Evolutionary conservation across 73 alveolate species (phyloP).

Genomic region (Strombidium stylifer): DNA sequence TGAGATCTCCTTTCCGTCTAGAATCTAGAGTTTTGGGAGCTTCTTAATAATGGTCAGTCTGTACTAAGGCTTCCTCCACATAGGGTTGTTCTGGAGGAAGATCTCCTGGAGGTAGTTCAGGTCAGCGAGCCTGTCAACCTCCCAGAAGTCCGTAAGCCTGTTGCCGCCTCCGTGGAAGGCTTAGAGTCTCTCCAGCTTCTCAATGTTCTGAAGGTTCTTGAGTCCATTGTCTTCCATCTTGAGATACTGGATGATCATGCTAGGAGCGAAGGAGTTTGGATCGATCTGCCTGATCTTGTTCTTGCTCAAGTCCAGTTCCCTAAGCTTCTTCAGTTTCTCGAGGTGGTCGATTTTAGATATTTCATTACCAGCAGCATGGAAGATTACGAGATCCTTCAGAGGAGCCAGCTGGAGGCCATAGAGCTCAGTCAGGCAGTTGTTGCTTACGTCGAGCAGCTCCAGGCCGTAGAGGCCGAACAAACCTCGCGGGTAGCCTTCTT

Average conservation of each 20-base stretch:
- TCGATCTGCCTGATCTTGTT: constrained; percentile 72
- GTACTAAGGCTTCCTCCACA: constrained; percentile 74
- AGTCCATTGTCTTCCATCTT: constrained; percentile 77
- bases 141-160: constrained; percentile 79
- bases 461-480: constrained; percentile 61
- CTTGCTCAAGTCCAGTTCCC: constrained; percentile 74
- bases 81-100: constrained; percentile 63
- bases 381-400: constrained; percentile 66
- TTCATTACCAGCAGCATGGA: constrained; percentile 74
- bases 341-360: constrained; percentile 66
- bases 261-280: constrained; percentile 49
- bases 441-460: constrained; percentile 69
- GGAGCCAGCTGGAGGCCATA: constrained; percentile 71
- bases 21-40: constrained; percentile 56
- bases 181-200: constrained; percentile 63
- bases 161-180: constrained; percentile 57
- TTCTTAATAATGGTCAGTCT: constrained; percentile 63
- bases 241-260: constrained; percentile 49
- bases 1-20: constrained; percentile 64
- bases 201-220: constrained; percentile 57
- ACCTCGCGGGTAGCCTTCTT: constrained; percentile 63
- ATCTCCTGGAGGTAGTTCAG: constrained; percentile 64
- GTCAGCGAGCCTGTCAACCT: constrained; percentile 66
- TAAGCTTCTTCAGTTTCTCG: constrained; percentile 58
- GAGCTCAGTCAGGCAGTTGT: constrained; percentile 63